A percentile compares a stretch with the other conserved stretches of the same genome.
phyloP scores from a whole-genome alignment of 2,329 filamentous ascomycete genomes.

The Colletotrichum sp. region DNA sequence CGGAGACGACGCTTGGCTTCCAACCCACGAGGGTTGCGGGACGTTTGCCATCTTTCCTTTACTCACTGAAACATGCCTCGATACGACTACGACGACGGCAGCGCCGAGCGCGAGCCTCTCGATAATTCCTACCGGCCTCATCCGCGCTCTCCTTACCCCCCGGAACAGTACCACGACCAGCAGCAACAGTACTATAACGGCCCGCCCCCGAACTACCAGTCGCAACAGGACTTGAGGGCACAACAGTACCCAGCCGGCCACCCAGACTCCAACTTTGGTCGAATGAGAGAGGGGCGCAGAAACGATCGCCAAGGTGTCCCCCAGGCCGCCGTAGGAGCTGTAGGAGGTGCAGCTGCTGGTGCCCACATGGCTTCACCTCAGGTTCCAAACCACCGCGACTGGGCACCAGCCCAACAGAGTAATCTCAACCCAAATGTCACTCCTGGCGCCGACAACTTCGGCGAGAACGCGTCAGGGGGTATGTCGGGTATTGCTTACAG shows the following conservation, averaged over 20 bases:
- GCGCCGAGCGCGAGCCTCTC: constrained; percentile 22
- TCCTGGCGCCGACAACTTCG: constrained; percentile 72
- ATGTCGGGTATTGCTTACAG: constrained; percentile 72
- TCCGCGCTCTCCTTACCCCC: constrained; percentile 7
- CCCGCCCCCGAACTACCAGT: constrained; percentile 8
- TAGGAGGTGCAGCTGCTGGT: constrained; percentile 25
- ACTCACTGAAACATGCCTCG: constrained; percentile 25
- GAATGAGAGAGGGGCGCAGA: constrained; percentile 37
- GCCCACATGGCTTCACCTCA: constrained; percentile 8
- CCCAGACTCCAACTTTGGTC: constrained; percentile 42
- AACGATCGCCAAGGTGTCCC: constrained; percentile 30
- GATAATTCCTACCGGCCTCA: constrained; percentile 20
- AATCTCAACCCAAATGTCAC: constrained; percentile 50
- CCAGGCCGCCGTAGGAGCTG: constrained; percentile 25
- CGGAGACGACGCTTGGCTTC: not conserved
- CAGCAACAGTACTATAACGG: constrained; percentile 5
- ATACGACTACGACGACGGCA: constrained; percentile 22
- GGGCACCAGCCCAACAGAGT: constrained; percentile 17
- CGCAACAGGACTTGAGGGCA: not conserved
- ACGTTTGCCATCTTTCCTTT: not conserved
- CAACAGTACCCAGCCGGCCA: constrained; percentile 30
- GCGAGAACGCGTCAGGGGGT: constrained; percentile 66
- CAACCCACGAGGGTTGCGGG: constrained; percentile 11
- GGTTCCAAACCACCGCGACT: constrained; percentile 10
- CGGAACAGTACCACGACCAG: constrained; percentile 19